These are phyloP conservation scores for Microsporum canis DNA, from an alignment of 2,329 filamentous ascomycete genomes.

Conservation along the genomic window DNA sequence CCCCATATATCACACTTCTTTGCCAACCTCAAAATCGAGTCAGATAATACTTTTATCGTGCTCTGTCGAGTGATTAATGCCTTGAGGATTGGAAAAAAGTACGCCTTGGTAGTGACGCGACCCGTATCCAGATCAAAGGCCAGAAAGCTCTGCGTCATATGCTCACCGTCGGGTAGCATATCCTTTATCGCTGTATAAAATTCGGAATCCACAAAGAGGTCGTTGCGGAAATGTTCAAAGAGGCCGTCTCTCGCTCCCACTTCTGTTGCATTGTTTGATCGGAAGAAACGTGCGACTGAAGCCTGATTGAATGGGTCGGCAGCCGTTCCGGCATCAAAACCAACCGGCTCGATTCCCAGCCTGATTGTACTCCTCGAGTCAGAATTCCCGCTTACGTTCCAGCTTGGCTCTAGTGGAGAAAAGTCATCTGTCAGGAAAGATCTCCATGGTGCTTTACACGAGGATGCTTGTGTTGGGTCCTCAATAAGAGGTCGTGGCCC, in stretches of 20 bases:
- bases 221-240: not conserved
- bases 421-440: constrained; percentile 3
- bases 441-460: not conserved
- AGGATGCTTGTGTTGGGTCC: not conserved
- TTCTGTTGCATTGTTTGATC: not conserved
- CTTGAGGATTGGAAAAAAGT: not conserved
- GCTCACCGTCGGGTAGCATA: not conserved
- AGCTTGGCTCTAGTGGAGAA: constrained; percentile 3
- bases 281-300: not conserved
- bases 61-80: not conserved
- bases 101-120: not conserved
- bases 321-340: not conserved
- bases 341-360: constrained; percentile 1
- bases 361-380: not conserved
- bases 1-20: not conserved
- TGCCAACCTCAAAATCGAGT: not conserved
- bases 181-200: not conserved
- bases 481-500: not conserved
- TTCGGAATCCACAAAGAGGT: not conserved
- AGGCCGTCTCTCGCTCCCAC: not conserved
- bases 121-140: not conserved
- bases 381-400: not conserved
- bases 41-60: not conserved
- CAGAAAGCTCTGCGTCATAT: not conserved
- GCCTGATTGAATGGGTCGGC: not conserved